Percentiles rank a stretch among this genome's conserved stretches.
These are phyloP conservation scores for Rhodotorula toruloides DNA, from an alignment of 768 basidiomycete species.

Conservation along the genomic window DNA sequence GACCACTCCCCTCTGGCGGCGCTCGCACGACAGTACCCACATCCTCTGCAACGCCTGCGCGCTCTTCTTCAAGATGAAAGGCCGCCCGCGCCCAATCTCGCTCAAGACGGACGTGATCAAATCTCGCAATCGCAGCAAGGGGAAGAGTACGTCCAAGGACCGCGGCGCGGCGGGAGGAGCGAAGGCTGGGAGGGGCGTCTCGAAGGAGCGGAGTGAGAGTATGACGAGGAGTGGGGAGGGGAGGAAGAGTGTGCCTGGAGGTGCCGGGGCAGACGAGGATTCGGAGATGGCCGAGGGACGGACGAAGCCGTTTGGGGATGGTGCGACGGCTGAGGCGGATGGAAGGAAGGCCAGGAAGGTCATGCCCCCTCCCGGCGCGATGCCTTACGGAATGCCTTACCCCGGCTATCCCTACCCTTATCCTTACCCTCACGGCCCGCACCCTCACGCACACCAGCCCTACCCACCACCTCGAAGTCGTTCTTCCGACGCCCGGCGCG, in stretches of 20 bases:
- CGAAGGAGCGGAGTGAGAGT: constrained; percentile 36
- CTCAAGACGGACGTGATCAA: constrained; percentile 45
- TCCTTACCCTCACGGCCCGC: constrained; percentile 20
- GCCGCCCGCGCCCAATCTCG: constrained; percentile 41
- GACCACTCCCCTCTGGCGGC: constrained; percentile 44
- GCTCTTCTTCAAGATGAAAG: constrained; percentile 44
- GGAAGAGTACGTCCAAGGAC: constrained; percentile 39
- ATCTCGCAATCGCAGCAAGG: constrained; percentile 41
- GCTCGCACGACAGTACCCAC: constrained; percentile 40
- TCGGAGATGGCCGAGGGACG: constrained; percentile 12
- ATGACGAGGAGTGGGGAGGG: constrained; percentile 25
- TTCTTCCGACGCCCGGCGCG: constrained; percentile 28
- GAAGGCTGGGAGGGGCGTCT: constrained; percentile 7
- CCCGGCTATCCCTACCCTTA: constrained; percentile 29
- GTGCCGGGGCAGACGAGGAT: constrained; percentile 19
- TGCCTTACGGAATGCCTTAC: constrained; percentile 33
- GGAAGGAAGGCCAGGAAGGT: constrained; percentile 34
- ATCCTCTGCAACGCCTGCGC: constrained; percentile 45
- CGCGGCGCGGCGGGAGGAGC: constrained; percentile 15
- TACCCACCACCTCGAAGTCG: constrained; percentile 34
- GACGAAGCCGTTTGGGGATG: constrained; percentile 28
- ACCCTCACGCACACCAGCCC: constrained; percentile 33
- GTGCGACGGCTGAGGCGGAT: constrained; percentile 2
- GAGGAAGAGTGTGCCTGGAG: constrained; percentile 31
- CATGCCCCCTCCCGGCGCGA: constrained; percentile 6